These are phyloP conservation scores for Paramecium octaurelia DNA, from an alignment of 73 alveolate species.

Conservation along the genomic window DNA sequence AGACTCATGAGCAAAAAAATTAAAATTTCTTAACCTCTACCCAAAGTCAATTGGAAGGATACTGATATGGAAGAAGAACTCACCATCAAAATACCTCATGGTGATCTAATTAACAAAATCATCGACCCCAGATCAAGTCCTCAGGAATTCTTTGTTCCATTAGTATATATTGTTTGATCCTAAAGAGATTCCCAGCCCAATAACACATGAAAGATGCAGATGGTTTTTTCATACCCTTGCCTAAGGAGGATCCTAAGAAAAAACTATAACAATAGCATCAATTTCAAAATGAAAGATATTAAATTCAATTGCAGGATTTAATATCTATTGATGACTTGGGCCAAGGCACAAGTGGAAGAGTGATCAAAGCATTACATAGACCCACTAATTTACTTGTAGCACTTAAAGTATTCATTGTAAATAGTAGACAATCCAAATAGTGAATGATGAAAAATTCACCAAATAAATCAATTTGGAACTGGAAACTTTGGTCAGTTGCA, in stretches of 20 bases:
- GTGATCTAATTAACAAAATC: not conserved
- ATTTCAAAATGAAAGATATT: not conserved
- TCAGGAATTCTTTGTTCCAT: slow-evolving; percentile 16
- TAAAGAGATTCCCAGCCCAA: slow-evolving; percentile 21
- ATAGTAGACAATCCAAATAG: slow-evolving; percentile 8
- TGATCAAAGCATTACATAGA: slow-evolving; percentile 67
- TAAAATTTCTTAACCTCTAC: not conserved
- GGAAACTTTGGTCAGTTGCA: slow-evolving; percentile 77
- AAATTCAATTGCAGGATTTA: not conserved
- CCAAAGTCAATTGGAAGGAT: not conserved
- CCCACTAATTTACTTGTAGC: slow-evolving; percentile 76
- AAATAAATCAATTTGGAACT: slow-evolving; percentile 73
- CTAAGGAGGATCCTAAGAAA: not conserved
- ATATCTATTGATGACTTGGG: slow-evolving; percentile 65
- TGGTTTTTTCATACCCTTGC: not conserved
- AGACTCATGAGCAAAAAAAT: not conserved
- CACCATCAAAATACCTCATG: not conserved
- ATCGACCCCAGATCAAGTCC: slow-evolving; percentile 3
- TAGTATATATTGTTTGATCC: not conserved
- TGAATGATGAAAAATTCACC: slow-evolving; percentile 48
- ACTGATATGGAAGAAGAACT: not conserved
- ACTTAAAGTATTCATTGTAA: slow-evolving; percentile 64
- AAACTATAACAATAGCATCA: not conserved
- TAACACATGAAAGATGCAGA: not conserved
- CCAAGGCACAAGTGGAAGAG: slow-evolving; percentile 76